Evolutionary conservation across 805 yeast species (phyloP).

Genomic region (Candida yuanshanica): DNA sequence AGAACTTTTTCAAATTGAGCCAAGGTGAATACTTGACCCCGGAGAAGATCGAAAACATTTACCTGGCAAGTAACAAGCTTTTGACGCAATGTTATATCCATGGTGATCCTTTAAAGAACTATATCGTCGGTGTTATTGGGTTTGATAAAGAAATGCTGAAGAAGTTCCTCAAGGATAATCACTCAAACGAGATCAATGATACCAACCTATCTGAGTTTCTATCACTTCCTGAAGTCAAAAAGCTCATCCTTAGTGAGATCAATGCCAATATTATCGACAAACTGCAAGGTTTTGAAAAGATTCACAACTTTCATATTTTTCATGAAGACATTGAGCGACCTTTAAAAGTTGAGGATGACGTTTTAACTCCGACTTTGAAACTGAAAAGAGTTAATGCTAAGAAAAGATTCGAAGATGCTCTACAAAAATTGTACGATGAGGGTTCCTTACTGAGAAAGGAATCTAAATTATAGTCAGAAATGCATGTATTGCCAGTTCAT

Average conservation of each 20-base stretch:
- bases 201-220: slow-evolving; percentile 12
- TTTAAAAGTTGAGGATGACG: slow-evolving; percentile 52
- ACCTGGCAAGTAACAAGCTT: slow-evolving; percentile 37
- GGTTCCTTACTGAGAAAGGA: slow-evolving; percentile 26
- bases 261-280: slow-evolving; percentile 31
- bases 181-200: slow-evolving; percentile 4
- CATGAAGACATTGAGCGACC: slow-evolving; percentile 40
- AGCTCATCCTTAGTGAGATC: slow-evolving; percentile 30
- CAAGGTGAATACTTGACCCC: slow-evolving; percentile 60
- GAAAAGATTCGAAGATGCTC: slow-evolving; percentile 34
- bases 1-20: slow-evolving; percentile 59
- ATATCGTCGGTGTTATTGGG: slow-evolving; percentile 50
- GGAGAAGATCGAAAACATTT: slow-evolving; percentile 55
- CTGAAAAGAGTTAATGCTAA: slow-evolving; percentile 44
- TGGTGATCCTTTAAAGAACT: slow-evolving; percentile 50
- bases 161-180: slow-evolving; percentile 7
- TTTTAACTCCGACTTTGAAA: slow-evolving; percentile 64
- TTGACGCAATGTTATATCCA: slow-evolving; percentile 45
- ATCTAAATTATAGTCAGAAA: background rate
- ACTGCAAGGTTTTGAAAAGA: slow-evolving; percentile 58
- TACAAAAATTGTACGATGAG: slow-evolving; percentile 43
- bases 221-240: slow-evolving; percentile 18
- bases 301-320: slow-evolving; percentile 47
- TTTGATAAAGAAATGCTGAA: slow-evolving; percentile 36
- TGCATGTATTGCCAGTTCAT: background rate